These are phyloP conservation scores for Flaveria ramosissima DNA, from an alignment of 129 eudicot species.

Conservation along the genomic window DNA sequence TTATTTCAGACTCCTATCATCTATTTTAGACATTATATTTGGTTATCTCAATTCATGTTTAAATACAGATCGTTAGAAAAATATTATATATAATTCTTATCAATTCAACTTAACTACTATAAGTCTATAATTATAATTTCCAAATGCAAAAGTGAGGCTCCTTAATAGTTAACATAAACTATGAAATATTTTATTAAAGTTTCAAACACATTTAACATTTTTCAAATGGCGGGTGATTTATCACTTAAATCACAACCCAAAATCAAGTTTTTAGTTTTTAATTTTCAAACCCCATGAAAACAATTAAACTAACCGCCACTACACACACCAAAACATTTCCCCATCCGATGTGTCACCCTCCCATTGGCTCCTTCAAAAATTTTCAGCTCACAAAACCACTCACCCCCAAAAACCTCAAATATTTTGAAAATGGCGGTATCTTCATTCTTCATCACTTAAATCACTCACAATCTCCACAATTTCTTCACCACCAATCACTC, in stretches of 20 bases:
- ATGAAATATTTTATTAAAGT: too few relatives aligned
- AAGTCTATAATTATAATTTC: too few relatives aligned
- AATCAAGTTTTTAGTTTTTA: slow-evolving; percentile 5
- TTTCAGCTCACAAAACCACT: slow-evolving; percentile 15
- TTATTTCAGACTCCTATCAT: too few relatives aligned
- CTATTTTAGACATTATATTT: too few relatives aligned
- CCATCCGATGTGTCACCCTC: slow-evolving; percentile 23
- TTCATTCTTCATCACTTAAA: slow-evolving; percentile 23
- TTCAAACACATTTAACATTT: not conserved
- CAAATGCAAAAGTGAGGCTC: too few relatives aligned
- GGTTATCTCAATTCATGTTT: too few relatives aligned
- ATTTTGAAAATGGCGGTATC: slow-evolving; percentile 49
- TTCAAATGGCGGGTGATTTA: slow-evolving; percentile 29
- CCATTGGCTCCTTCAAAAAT: slow-evolving; percentile 27
- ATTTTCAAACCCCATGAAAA: slow-evolving; percentile 19
- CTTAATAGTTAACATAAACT: too few relatives aligned
- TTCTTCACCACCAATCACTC: slow-evolving; percentile 6
- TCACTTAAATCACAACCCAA: slow-evolving; percentile 11
- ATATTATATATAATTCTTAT: too few relatives aligned
- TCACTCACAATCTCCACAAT: not conserved
- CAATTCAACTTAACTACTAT: too few relatives aligned
- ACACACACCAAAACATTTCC: slow-evolving; percentile 18
- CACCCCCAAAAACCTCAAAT: not conserved
- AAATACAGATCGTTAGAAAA: too few relatives aligned
- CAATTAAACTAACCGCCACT: slow-evolving; percentile 14